A percentile compares a stretch with the other conserved stretches of the same genome.
phyloP scores from a whole-genome alignment of 2,329 filamentous ascomycete genomes.

The Fusarium mundagurra region DNA sequence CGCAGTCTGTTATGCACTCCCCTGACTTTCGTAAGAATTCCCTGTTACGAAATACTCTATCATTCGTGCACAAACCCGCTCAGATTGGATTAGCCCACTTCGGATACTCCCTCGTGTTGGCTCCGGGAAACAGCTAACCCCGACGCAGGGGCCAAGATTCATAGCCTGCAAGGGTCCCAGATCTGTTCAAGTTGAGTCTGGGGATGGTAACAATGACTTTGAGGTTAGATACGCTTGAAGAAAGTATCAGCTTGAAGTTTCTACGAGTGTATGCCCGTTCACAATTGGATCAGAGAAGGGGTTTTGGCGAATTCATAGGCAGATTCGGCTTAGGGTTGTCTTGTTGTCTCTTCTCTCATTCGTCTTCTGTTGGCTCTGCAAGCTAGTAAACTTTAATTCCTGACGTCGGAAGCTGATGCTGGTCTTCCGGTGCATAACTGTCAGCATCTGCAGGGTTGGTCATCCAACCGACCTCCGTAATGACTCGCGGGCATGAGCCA shows the following conservation, averaged over 20 bases:
- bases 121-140: neutral
- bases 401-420: neutral
- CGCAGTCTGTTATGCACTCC: neutral
- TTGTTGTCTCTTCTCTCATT: neutral
- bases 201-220: fast-evolving
- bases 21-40: neutral
- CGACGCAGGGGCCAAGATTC: neutral
- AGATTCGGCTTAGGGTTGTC: neutral
- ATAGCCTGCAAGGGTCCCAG: neutral
- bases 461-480: neutral
- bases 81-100: neutral
- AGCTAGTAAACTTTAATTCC: neutral
- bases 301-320: no score
- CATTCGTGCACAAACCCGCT: neutral
- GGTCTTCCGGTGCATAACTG: neutral
- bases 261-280: no score
- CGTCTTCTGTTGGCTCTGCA: neutral
- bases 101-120: neutral
- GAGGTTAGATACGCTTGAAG: fast-evolving
- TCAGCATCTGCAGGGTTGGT: neutral
- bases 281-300: no score
- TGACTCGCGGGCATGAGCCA: neutral
- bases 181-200: neutral
- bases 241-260: fast-evolving
- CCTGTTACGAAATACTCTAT: neutral